phyloP scores from a whole-genome alignment of 805 yeast species.

The Clavispora vitiphila region DNA sequence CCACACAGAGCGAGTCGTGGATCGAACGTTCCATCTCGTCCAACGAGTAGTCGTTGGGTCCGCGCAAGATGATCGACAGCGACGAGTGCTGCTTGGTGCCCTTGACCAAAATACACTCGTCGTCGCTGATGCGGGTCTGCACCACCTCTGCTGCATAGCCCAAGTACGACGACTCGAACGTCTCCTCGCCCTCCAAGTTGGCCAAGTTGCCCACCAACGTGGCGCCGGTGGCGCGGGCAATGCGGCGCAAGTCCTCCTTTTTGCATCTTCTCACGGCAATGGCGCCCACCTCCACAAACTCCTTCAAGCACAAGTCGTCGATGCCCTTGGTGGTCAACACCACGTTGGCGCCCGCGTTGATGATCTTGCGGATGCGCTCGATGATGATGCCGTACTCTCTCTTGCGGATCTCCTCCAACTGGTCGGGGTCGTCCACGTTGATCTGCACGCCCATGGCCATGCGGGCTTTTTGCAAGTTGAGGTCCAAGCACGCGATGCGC shows the following conservation, averaged over 20 bases:
- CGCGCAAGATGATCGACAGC: constrained; percentile 87
- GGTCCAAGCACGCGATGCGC: constrained; percentile 81
- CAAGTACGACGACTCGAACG: constrained; percentile 75
- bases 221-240: constrained; percentile 98
- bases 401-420: constrained; percentile 85
- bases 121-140: constrained; percentile 90
- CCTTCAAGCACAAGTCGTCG: constrained; percentile 87
- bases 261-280: constrained; percentile 97
- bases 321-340: constrained; percentile 91
- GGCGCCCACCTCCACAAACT: constrained; percentile 84
- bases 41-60: constrained; percentile 89
- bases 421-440: constrained; percentile 96
- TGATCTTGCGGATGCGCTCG: constrained; percentile 76
- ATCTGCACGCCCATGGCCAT: constrained; percentile 99
- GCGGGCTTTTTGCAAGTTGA: constrained; percentile 90
- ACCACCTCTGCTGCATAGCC: constrained; percentile 89
- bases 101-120: constrained; percentile 89
- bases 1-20: constrained; percentile 91
- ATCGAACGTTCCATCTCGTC: constrained; percentile 99
- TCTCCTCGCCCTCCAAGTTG: constrained; percentile 93
- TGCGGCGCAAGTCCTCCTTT: constrained; percentile 93
- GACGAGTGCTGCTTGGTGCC: constrained; percentile 91
- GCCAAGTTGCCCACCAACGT: constrained; percentile 81
- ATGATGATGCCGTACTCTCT: constrained; percentile 82
- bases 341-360: constrained; percentile 88